Evolutionary conservation across 2,329 filamentous ascomycete genomes (phyloP).

Genomic region (Fusarium domesticum): DNA sequence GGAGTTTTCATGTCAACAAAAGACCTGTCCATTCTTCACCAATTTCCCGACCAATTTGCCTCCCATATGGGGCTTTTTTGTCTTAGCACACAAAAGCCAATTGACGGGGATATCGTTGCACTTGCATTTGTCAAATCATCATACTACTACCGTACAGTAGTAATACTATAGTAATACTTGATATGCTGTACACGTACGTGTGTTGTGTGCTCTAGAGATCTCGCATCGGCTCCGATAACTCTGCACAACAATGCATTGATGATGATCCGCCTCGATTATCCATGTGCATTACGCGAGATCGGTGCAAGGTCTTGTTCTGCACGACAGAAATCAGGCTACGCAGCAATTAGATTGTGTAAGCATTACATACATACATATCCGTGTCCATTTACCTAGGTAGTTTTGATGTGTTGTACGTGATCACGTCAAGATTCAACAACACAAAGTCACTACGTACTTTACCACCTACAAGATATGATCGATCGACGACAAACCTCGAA

Average conservation of each 20-base stretch:
- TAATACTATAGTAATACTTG: background rate
- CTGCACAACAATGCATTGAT: slow-evolving; percentile 29
- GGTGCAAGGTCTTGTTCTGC: slow-evolving; percentile 25
- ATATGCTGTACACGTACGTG: background rate
- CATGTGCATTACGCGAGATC: slow-evolving; percentile 26
- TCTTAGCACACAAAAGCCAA: too few species aligned
- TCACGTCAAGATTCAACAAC: too few species aligned
- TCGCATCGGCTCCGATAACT: slow-evolving; percentile 14
- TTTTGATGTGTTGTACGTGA: too few species aligned
- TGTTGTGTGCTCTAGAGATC: background rate
- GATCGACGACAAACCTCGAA: too few species aligned
- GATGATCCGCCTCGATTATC: slow-evolving; percentile 20
- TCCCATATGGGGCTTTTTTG: background rate
- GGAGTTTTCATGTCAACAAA: slow-evolving; percentile 5
- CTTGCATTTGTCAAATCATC: background rate
- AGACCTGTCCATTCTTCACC: background rate
- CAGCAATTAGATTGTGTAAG: background rate
- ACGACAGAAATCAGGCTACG: too few species aligned
- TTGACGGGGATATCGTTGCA: background rate
- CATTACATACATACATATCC: background rate
- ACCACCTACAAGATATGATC: too few species aligned
- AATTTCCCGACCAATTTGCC: slow-evolving; percentile 17
- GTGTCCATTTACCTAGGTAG: background rate
- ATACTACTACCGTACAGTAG: background rate
- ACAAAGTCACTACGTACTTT: too few species aligned